Evolutionary conservation across 208 protist species (phyloP), one percentile per base, ranked within the genome.

Genomic region (Leishmania amazonensis): DNA sequence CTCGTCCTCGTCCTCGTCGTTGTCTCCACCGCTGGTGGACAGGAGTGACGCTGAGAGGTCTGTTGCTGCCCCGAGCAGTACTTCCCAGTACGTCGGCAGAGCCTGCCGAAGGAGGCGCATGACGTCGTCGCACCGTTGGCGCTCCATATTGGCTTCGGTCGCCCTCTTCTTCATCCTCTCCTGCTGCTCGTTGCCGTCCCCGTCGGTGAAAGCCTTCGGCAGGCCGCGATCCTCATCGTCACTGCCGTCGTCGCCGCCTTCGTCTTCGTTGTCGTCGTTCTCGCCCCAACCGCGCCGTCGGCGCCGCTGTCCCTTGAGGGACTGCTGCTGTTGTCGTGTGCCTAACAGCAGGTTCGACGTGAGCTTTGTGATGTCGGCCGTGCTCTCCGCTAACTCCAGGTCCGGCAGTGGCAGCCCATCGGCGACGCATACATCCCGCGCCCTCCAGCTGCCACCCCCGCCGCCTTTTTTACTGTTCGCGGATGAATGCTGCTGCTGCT

Each of bases 61-160:
- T 2, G 78, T 79, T 7, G 74, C 65, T 13, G 65, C 9, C 35
- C 85, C 85, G 42, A 85, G 73, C 31, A 89, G 58, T 42, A 89
- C 86, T 7, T 89, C 86, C 86, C 83, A 84, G 75, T 85, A 89
- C 35, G 79, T 54, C 9, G 86, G 86, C 65, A 89, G 60, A 11
- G 49, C 42, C 5, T 57, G 75, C 38, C 64, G 65, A 2, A 89
- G 80, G 19, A 87, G 83, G 47, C 47, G 74, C 72, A 86, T 17
- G 51, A 89, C 80, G 38, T 71, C 38, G 45, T 53, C 72, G 11
- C 74, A 21, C 67, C 57, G 76, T 40, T 77, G 54, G 35, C 38
- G 45, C 54, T 72, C 47, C n/a, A 9, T 15, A 47, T 47, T n/a
- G 15, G 0, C 7, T 47, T 72, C 67, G 1, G 67, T 47, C 8